Evolutionary conservation across 2,329 filamentous ascomycete genomes (phyloP).

Genomic region (Paecilomyces variotii): DNA sequence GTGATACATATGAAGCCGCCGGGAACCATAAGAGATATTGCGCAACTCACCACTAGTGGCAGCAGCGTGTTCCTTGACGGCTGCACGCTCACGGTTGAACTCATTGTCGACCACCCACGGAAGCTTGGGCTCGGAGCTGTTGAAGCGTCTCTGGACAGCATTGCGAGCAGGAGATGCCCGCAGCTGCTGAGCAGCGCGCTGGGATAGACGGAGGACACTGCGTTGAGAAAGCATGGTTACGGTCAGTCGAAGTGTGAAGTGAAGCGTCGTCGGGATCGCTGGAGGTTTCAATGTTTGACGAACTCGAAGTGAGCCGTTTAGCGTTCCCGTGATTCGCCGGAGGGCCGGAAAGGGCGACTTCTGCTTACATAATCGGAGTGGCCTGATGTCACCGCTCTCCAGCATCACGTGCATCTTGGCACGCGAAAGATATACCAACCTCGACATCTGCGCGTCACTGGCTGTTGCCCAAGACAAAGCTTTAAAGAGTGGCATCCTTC

Average conservation of each 20-base stretch:
- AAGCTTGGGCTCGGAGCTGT: constrained; percentile 50
- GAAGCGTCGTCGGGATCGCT: constrained; percentile 1
- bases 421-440: background rate
- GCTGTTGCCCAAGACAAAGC: background rate
- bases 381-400: constrained; percentile 2
- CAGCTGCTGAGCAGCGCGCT: constrained; percentile 55
- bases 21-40: background rate
- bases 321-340: constrained; percentile 22
- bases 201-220: constrained; percentile 52
- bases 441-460: background rate
- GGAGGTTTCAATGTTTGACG: constrained; percentile 7
- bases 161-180: constrained; percentile 48
- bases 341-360: background rate
- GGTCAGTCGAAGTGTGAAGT: constrained; percentile 9
- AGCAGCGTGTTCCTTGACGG: constrained; percentile 83
- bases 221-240: constrained; percentile 58
- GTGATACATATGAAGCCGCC: background rate
- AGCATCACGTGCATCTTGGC: constrained; percentile 11
- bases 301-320: constrained; percentile 20
- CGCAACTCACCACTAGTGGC: constrained; percentile 68
- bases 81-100: constrained; percentile 86
- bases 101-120: constrained; percentile 70
- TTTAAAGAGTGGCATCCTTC: background rate
- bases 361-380: background rate
- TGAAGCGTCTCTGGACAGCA: constrained; percentile 61